phyloP scores from a whole-genome alignment of 2,329 filamentous ascomycete species.

The Colletotrichum salicis region DNA sequence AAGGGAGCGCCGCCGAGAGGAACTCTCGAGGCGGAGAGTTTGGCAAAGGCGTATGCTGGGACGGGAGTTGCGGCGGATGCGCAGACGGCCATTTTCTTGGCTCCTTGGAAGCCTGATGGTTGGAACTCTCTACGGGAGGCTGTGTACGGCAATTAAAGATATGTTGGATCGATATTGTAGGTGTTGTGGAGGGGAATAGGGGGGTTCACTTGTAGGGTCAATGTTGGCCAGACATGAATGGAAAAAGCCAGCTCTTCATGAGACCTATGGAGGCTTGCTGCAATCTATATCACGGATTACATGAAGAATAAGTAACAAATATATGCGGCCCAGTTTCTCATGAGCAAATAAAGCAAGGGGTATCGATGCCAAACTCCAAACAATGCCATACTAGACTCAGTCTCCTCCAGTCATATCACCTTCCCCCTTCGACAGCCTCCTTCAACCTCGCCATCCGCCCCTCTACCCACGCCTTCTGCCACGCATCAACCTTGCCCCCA shows the following conservation, averaged over 20 bases:
- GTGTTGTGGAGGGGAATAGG: background rate
- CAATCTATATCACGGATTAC: background rate
- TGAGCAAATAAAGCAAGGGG: background rate
- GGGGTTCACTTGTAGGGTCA: background rate
- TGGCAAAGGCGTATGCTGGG: conserved; percentile 79
- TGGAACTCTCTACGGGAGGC: conserved; percentile 69
- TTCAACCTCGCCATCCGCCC: conserved; percentile 76
- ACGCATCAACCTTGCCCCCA: conserved; percentile 86
- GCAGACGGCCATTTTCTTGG: conserved; percentile 80
- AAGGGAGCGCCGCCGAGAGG: conserved; percentile 80
- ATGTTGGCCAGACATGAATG: background rate
- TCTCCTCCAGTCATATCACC: conserved; percentile 10
- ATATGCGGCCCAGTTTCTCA: background rate
- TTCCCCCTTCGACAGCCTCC: conserved; percentile 61
- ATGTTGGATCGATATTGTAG: background rate
- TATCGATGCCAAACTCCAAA: conserved; percentile 28
- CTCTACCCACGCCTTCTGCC: conserved; percentile 82
- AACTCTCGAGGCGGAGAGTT: conserved; percentile 71
- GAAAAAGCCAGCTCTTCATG: background rate
- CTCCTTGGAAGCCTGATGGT: conserved; percentile 78
- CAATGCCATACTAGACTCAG: background rate
- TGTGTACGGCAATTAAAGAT: conserved; percentile 39
- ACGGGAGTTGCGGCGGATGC: conserved; percentile 78
- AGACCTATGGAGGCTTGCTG: background rate
- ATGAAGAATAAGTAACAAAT: background rate